These are phyloP conservation scores for Imleria badia DNA, from an alignment of 768 basidiomycete species.

Conservation along the genomic window DNA sequence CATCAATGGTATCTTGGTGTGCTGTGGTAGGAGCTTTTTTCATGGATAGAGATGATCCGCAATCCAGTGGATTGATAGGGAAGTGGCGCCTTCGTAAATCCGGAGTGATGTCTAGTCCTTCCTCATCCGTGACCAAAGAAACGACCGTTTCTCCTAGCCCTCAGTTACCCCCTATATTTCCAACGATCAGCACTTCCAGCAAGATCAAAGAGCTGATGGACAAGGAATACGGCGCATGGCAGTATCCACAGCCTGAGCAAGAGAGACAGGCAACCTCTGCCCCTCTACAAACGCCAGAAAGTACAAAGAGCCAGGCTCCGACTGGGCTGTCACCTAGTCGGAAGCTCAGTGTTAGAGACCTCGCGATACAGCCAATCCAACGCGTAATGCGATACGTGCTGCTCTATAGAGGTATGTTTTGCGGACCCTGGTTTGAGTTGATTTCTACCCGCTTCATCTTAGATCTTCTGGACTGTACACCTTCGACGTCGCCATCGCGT, in stretches of 20 bases:
- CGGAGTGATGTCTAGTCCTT: constrained; percentile 4
- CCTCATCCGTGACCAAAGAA: constrained; percentile 3
- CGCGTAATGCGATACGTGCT: constrained; percentile 63
- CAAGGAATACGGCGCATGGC: constrained; percentile 2
- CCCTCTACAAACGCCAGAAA: background rate
- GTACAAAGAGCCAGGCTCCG: background rate
- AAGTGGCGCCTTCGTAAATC: constrained; percentile 28
- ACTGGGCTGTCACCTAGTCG: constrained; percentile 12
- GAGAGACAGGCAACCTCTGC: background rate
- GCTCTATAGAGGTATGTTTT: constrained; percentile 52
- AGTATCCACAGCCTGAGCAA: background rate
- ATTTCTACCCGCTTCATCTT: constrained; percentile 3
- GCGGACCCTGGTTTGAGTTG: background rate
- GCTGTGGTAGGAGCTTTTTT: constrained; percentile 39
- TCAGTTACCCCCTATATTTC: constrained; percentile 10
- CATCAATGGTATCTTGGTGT: constrained; percentile 56
- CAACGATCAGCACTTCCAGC: constrained; percentile 5
- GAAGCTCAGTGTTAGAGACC: constrained; percentile 45
- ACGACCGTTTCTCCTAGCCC: constrained; percentile 8
- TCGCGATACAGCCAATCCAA: constrained; percentile 65
- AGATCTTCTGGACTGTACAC: constrained; percentile 55
- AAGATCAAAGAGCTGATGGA: background rate
- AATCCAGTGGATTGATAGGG: constrained; percentile 8
- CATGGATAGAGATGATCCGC: constrained; percentile 16
- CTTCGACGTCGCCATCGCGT: constrained; percentile 46